phyloP scores from a whole-genome alignment of 441 rosid genomes.

The Brassica balearica region DNA sequence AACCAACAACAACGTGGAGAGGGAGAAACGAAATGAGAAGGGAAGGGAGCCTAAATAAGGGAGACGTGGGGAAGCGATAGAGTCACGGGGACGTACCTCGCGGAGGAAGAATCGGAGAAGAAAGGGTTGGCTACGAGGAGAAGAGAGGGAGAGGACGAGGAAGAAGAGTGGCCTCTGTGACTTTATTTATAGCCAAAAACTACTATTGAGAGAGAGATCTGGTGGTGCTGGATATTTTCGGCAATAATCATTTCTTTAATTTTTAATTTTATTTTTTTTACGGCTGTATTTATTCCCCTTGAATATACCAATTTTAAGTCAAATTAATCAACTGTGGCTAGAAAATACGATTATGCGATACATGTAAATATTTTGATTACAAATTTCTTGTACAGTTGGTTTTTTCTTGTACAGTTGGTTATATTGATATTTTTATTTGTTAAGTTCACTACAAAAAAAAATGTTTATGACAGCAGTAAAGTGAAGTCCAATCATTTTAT shows the following conservation, averaged over 20 bases:
- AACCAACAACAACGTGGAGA: too few species aligned
- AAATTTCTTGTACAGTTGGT: background rate
- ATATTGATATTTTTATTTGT: background rate
- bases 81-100: slow-evolving; percentile 54
- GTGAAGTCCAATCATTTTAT: slow-evolving; percentile 19
- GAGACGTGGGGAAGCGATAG: slow-evolving; percentile 30
- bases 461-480: slow-evolving; percentile 3
- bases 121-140: slow-evolving; percentile 31
- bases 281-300: background rate
- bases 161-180: slow-evolving; percentile 44
- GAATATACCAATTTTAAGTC: background rate
- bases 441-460: background rate
- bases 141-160: slow-evolving; percentile 37
- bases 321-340: background rate
- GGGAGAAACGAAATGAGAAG: background rate
- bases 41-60: slow-evolving; percentile 18
- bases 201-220: slow-evolving; percentile 43
- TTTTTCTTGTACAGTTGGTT: background rate
- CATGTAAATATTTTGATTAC: background rate
- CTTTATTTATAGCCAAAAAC: slow-evolving; percentile 43
- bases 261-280: background rate
- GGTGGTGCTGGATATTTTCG: slow-evolving; percentile 41
- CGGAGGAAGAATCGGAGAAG: slow-evolving; percentile 55
- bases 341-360: background rate
- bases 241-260: background rate